These are phyloP conservation scores for Pyropia yezoensis DNA, from an alignment of 23 red algal species.

Conservation along the genomic window DNA sequence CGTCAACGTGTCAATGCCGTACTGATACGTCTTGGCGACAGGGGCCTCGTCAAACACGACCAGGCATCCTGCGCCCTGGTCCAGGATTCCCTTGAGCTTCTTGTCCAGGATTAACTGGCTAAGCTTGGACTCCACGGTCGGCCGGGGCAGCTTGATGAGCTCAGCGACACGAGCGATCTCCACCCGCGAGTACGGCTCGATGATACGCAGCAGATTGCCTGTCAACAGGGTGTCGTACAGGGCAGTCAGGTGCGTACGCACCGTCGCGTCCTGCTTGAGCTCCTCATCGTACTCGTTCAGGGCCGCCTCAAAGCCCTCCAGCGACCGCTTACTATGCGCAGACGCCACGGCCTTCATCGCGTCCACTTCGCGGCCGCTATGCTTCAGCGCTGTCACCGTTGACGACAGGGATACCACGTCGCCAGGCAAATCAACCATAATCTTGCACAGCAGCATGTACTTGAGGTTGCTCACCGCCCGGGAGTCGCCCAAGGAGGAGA, in stretches of 20 bases:
- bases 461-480: slow-evolving; percentile 84
- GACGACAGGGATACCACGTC: slow-evolving; percentile 69
- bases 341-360: slow-evolving; percentile 83
- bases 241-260: slow-evolving; percentile 72
- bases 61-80: slow-evolving; percentile 87
- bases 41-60: slow-evolving; percentile 64
- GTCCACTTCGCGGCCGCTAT: slow-evolving; percentile 73
- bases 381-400: slow-evolving; percentile 70
- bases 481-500: slow-evolving; percentile 66
- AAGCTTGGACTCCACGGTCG: slow-evolving; percentile 77
- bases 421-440: slow-evolving; percentile 72
- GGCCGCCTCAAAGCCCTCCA: slow-evolving; percentile 73
- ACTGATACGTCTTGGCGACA: slow-evolving; percentile 70
- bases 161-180: slow-evolving; percentile 91
- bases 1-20: slow-evolving; percentile 47
- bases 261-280: slow-evolving; percentile 73
- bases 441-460: slow-evolving; percentile 98
- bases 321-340: slow-evolving; percentile 60
- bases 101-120: slow-evolving; percentile 97
- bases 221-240: slow-evolving; percentile 88
- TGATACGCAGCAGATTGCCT: slow-evolving; percentile 84
- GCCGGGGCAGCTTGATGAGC: slow-evolving; percentile 57
- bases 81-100: slow-evolving; percentile 89
- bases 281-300: slow-evolving; percentile 58
- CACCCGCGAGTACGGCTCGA: slow-evolving; percentile 86